Evolutionary conservation across 768 basidiomycete genomes (phyloP), one percentile per base, ranked within the genome.

Genomic region (Psilocybe azurescens): DNA sequence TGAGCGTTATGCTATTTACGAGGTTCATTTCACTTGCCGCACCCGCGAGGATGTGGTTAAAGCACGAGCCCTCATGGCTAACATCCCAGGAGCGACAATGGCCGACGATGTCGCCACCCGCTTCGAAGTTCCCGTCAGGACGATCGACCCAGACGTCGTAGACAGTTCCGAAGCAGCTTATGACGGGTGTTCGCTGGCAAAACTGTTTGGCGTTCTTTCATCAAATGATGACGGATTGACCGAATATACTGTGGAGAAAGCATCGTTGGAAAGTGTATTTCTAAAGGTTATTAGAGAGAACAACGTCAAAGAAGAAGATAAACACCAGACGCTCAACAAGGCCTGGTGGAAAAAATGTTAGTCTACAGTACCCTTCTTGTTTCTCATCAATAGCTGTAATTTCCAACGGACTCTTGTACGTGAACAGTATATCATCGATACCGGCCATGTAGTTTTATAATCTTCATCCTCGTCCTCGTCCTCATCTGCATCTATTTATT

Each of bases 101-200:
- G 87, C 85, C 5, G 88, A 91, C 64, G 90, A 91, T 66, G 88
- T 91, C 14, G 89, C 89, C 2, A 90, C 89, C 1, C 86, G 89
- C 2, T 91, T 90, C 70, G 89, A 91, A 70, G 89, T 91, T 8
- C 89, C 90, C 4, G 78, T 90, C 41, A 33, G 20, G 7, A 11
- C 44, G 24, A 59, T 65, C 7, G 50, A 5, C 13, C 30, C 28
- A 6, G 29, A 13, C 5, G 11, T n/a, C 14, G 41, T 14, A 16
- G 41, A 44, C 41, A 13, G 41, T 44, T 44, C 41, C 6, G n/a
- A 14, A n/a, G n/a, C 41, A n/a, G 28, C 24, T 57, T 69, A 72
- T 47, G 33, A 36, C 33, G 79, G 78, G 1, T 72, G 85, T 67
- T 79, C 89, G 5, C 78, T 91, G 10, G 81, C 87, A 1, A 76